phyloP scores from a whole-genome alignment of 257 asterid species.

The Solanum appendiculatum region DNA sequence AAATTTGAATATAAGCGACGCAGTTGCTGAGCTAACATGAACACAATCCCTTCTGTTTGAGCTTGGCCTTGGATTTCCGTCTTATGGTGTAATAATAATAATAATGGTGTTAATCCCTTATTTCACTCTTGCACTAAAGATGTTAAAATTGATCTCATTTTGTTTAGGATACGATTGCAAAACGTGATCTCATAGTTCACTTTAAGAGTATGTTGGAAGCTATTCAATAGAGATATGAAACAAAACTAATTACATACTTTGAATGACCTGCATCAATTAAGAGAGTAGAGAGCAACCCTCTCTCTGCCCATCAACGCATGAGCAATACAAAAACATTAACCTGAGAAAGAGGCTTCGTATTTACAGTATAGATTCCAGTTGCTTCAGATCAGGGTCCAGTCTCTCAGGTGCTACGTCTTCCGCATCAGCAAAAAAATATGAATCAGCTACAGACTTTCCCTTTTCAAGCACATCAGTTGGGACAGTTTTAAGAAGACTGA shows the following conservation, averaged over 20 bases:
- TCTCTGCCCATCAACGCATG: background rate
- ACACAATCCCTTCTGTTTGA: too few species aligned
- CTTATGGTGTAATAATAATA: too few species aligned
- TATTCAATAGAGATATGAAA: background rate
- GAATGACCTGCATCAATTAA: background rate
- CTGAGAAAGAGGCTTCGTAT: background rate
- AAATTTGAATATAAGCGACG: too few species aligned
- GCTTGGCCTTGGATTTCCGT: too few species aligned
- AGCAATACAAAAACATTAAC: background rate
- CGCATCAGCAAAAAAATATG: conserved; percentile 33
- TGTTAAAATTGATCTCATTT: too few species aligned
- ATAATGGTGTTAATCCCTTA: too few species aligned
- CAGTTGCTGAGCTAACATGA: too few species aligned
- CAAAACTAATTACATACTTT: background rate
- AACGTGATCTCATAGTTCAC: too few species aligned
- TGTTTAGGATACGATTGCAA: too few species aligned
- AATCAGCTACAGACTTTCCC: conserved; percentile 84
- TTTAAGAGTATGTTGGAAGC: background rate
- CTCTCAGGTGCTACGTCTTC: conserved; percentile 23
- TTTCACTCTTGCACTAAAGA: too few species aligned
- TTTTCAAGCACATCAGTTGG: conserved; percentile 71
- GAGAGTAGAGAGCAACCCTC: background rate
- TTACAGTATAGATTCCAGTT: conserved; percentile 60
- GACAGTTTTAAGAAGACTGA: conserved; percentile 72
- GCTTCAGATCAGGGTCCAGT: conserved; percentile 51